Conservation (phyloP, 139 green algal genomes). For the Asterochloris erici region DNA sequence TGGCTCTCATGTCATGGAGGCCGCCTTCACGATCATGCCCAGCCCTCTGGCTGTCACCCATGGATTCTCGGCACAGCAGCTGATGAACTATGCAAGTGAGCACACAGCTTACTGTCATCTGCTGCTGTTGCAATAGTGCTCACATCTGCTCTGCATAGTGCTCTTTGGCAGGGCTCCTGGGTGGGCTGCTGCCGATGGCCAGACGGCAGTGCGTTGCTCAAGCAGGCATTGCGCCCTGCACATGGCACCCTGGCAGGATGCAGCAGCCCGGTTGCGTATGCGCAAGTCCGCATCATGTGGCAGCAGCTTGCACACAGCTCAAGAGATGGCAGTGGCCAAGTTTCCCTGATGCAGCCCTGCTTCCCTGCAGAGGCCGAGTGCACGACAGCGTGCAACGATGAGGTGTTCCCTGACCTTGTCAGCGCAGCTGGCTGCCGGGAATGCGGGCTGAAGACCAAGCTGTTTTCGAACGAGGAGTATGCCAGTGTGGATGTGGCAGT, state of each 20-base stretch:
- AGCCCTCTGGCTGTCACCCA: no score
- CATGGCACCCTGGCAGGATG: no score
- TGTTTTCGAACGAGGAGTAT: background rate
- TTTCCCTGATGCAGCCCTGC: background rate
- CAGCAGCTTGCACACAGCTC: no score
- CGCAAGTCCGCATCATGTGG: background rate
- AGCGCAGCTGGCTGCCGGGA: background rate
- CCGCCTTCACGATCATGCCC: background rate
- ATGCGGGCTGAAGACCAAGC: background rate
- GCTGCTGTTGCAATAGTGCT: background rate
- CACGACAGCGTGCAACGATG: background rate
- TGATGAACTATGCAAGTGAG: background rate
- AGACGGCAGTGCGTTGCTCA: no score
- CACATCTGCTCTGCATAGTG: background rate
- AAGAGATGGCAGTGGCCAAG: background rate
- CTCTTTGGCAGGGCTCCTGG: background rate
- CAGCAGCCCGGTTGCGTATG: background rate
- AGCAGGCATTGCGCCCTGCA: no score
- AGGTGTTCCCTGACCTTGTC: constrained; percentile 10
- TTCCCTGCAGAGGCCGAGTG: background rate
- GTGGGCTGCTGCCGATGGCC: no score
- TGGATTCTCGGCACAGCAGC: background rate
- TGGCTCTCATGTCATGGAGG: background rate
- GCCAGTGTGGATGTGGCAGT: constrained; percentile 4
- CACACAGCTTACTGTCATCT: background rate